Conservation (phyloP, 768 basidiomycete species). For the Fomitopsis serialis region DNA sequence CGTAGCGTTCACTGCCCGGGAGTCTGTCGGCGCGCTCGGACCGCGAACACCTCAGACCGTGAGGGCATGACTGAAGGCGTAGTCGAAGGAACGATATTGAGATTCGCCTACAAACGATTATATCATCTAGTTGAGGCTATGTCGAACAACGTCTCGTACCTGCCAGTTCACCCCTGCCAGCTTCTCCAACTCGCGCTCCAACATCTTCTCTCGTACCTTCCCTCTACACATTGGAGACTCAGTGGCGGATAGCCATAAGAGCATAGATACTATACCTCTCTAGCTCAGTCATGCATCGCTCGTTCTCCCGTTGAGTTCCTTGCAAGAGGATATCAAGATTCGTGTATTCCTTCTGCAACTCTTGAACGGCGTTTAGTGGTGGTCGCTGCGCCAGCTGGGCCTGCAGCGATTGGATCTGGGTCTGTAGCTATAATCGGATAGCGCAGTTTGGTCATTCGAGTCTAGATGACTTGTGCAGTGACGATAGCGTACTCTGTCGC, state of each 20-base stretch:
- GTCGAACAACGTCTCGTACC: too few species aligned
- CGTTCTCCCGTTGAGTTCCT: constrained; percentile 83
- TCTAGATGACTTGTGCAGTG: background rate
- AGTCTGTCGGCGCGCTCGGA: background rate
- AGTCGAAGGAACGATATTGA: constrained; percentile 32
- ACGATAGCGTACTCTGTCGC: constrained; percentile 47
- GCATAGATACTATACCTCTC: constrained; percentile 44
- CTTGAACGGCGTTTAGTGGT: constrained; percentile 59
- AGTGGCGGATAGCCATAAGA: background rate
- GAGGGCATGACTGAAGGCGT: constrained; percentile 23
- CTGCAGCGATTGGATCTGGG: constrained; percentile 59
- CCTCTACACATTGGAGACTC: constrained; percentile 30
- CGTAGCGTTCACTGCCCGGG: constrained; percentile 12
- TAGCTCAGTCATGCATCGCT: constrained; percentile 75
- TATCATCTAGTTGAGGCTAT: background rate
- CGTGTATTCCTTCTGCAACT: constrained; percentile 65
- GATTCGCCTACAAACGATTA: constrained; percentile 17
- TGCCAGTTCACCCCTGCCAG: constrained; percentile 82
- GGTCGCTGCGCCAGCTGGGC: constrained; percentile 63
- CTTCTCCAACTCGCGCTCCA: constrained; percentile 67
- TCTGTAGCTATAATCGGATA: constrained; percentile 38
- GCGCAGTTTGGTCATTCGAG: too few species aligned
- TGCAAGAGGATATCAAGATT: constrained; percentile 71
- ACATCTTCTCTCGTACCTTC: constrained; percentile 67
- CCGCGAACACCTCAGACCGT: too few species aligned